Conservation (phyloP, 441 rosid genomes). For the Brassica balearica region DNA sequence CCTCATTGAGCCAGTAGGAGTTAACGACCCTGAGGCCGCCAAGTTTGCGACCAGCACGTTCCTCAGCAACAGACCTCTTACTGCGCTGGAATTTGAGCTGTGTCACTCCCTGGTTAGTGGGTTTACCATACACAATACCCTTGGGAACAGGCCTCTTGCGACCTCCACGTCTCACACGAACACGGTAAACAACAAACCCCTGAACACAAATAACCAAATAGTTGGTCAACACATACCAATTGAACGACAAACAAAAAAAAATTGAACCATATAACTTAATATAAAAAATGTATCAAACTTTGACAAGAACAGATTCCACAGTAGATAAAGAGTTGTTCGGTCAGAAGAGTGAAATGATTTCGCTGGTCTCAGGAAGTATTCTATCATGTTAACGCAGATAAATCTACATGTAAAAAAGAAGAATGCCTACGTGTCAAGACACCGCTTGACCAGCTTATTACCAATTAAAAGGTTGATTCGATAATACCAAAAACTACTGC, state of each 20-base stretch:
- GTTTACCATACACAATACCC: conserved; percentile 5
- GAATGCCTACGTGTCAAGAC: background rate
- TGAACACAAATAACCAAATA: background rate
- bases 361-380: conserved; percentile 6
- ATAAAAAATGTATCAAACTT: background rate
- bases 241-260: background rate
- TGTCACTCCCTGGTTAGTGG: conserved; percentile 1
- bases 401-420: background rate
- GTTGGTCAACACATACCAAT: background rate
- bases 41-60: background rate
- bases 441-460: conserved; percentile 4
- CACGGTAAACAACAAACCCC: conserved; percentile 6
- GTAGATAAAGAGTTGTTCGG: background rate
- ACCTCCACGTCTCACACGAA: background rate
- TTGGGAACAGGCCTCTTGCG: conserved; percentile 10
- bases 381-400: background rate
- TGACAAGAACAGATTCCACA: background rate
- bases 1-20: conserved; percentile 12
- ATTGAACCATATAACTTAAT: too few relatives aligned
- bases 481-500: background rate
- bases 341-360: background rate
- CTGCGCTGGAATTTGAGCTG: conserved; percentile 8
- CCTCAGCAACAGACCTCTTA: conserved; percentile 4
- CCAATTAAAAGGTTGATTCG: background rate
- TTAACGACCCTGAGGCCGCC: background rate